Base-by-base conservation (phyloP, 257 asterid genomes). In the Primulina huaijiensis region DNA sequence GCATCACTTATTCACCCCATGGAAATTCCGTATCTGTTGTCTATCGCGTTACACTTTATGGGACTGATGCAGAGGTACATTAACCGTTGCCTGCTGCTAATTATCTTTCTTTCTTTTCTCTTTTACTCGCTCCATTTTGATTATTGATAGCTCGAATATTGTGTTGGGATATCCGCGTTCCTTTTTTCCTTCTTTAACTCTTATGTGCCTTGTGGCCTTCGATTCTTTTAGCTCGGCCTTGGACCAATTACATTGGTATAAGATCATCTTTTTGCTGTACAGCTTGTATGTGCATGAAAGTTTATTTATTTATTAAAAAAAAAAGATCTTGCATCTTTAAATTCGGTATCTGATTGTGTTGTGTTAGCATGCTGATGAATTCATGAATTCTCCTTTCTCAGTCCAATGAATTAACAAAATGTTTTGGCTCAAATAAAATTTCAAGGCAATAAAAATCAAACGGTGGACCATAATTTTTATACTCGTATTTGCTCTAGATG, bases 21-120 rank as follows among this genome's bases (percentile, higher is more conserved):
- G 97, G 89, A 58, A 85, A 84, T 66, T 82, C 84, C 2, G 91
- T 92, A 6, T 85, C 97, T 17, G 86, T 92, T 60, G 89, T 88
- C 72, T 92, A 92, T 66, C 97, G 97, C 30, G 90, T 92, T 5
- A 92, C 93, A 23, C 81, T 92, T 34, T 90, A 90, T 77, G 97
- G 97, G 73, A 88, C 92, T 71, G 98, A 88, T 80, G 95, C 98
- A 6, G 97, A 92, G 98, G 98, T 89, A 84, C 33, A 30, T 7
- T 31, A 31, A 0, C 34, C 34, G 4, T 3, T 31, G 34, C 34
- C 6, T 31, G 34, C 33, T 30, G 3, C 34, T 31, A 31, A 3
- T 31, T 31, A 3, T 31, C 34, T 31, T 31, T 31, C 34, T 31
- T 31, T 30, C 33, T 2, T 27, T 23, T 27, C 30, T 27, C 73